These are phyloP conservation scores for Fusarium sp. DNA, from an alignment of 2,329 filamentous ascomycete species.

Conservation along the genomic window DNA sequence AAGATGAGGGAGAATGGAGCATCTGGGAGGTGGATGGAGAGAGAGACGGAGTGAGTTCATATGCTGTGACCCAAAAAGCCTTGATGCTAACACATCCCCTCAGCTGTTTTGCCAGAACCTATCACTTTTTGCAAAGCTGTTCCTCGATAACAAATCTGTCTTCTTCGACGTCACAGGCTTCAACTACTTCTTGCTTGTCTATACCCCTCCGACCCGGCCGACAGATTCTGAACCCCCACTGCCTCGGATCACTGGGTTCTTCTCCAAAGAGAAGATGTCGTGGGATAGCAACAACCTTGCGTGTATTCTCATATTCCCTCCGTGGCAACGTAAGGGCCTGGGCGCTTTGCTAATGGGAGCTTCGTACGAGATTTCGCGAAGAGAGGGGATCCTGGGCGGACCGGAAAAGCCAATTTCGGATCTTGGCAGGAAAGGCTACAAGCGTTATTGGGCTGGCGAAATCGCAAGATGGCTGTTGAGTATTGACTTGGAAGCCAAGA, in stretches of 20 bases:
- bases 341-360: slow-evolving; percentile 91
- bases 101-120: slow-evolving; percentile 93
- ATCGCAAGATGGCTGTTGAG: slow-evolving; percentile 76
- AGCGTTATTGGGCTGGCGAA: slow-evolving; percentile 86
- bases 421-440: slow-evolving; percentile 84
- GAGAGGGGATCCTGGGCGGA: slow-evolving; percentile 86
- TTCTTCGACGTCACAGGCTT: slow-evolving; percentile 97
- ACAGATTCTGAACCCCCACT: slow-evolving; percentile 49
- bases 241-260: slow-evolving; percentile 84
- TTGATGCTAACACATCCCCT: slow-evolving; percentile 14
- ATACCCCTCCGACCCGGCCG: slow-evolving; percentile 62
- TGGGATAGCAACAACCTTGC: slow-evolving; percentile 99
- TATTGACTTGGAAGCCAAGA: slow-evolving; percentile 53
- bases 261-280: slow-evolving; percentile 98
- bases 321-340: slow-evolving; percentile 91
- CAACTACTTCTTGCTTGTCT: slow-evolving; percentile 91
- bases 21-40: slow-evolving; percentile 96
- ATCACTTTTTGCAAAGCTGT: slow-evolving; percentile 95
- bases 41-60: slow-evolving; percentile 72
- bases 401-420: slow-evolving; percentile 95
- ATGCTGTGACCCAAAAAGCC: background rate
- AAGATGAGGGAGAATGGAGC: slow-evolving; percentile 79
- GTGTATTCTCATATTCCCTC: slow-evolving; percentile 95
- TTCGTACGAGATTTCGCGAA: slow-evolving; percentile 89
- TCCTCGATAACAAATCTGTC: slow-evolving; percentile 97